Evolutionary conservation across 2,329 filamentous ascomycete genomes (phyloP).

Genomic region (Fusarium transvaalense): DNA sequence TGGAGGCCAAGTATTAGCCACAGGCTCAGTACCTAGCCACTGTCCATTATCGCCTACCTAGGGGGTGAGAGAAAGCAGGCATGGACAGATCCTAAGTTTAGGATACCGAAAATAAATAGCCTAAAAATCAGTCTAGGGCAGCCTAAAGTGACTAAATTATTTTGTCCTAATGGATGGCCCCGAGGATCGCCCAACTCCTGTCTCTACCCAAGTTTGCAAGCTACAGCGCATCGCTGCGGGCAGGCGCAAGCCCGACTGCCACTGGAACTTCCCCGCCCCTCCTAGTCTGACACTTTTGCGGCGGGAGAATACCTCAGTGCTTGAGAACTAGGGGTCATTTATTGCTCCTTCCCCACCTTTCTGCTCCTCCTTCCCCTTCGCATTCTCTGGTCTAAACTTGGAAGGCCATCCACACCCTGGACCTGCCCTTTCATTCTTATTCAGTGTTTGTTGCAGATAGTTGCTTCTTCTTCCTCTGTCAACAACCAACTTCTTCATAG

Average conservation of each 20-base stretch:
- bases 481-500: constrained; percentile 19
- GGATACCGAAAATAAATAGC: no score
- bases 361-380: constrained; percentile 41
- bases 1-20: background rate
- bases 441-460: constrained; percentile 18
- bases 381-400: constrained; percentile 34
- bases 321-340: constrained; percentile 34
- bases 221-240: constrained; percentile 1
- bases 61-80: no score
- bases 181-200: background rate
- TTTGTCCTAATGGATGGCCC: no score
- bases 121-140: no score
- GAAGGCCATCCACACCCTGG: constrained; percentile 24
- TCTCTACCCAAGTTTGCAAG: background rate
- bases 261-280: constrained; percentile 33
- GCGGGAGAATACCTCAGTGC: constrained; percentile 32
- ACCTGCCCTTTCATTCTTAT: constrained; percentile 34
- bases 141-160: no score
- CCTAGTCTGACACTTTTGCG: constrained; percentile 34
- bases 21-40: no score
- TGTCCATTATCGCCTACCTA: no score
- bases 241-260: constrained; percentile 23
- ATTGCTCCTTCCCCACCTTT: constrained; percentile 47
- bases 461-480: constrained; percentile 15
- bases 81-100: no score